Evolutionary conservation across 768 basidiomycete genomes (phyloP).

Genomic region (Naganishia randhawae): DNA sequence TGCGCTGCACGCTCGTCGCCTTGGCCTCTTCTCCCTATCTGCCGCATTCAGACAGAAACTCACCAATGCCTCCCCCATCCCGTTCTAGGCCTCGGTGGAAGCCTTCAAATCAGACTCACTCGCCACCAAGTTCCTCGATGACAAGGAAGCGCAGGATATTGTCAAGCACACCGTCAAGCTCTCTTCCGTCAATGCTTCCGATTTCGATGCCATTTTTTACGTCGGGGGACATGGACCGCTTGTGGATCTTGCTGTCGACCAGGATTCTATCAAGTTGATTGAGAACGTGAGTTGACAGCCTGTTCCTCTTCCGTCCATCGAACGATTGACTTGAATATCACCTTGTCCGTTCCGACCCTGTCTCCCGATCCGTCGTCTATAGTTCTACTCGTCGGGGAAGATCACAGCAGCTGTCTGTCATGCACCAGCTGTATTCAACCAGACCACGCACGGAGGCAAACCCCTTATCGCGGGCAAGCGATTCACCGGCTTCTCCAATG

Average conservation of each 20-base stretch:
- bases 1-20: too few species aligned
- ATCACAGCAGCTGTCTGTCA: slow-evolving; percentile 72
- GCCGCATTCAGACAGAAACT: not conserved
- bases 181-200: slow-evolving; percentile 58
- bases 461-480: slow-evolving; percentile 63
- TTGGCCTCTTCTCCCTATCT: not conserved
- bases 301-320: not conserved
- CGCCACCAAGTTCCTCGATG: slow-evolving; percentile 60
- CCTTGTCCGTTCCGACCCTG: not conserved
- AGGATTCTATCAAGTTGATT: slow-evolving; percentile 59
- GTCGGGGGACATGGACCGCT: slow-evolving; percentile 76
- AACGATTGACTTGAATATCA: not conserved
- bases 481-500: slow-evolving; percentile 68
- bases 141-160: slow-evolving; percentile 58
- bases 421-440: slow-evolving; percentile 61
- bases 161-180: slow-evolving; percentile 62
- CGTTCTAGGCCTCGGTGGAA: slow-evolving; percentile 48
- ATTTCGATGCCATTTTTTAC: slow-evolving; percentile 73
- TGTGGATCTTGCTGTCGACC: slow-evolving; percentile 64
- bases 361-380: not conserved
- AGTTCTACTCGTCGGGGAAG: slow-evolving; percentile 70
- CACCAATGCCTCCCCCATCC: not conserved
- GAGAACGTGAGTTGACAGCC: slow-evolving; percentile 54
- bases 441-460: slow-evolving; percentile 58
- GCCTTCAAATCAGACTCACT: slow-evolving; percentile 58